Percentiles rank a stretch among this genome's conserved stretches.
These are phyloP conservation scores for Mycena kentingensis DNA, from an alignment of 768 basidiomycete genomes.

Conservation along the genomic window DNA sequence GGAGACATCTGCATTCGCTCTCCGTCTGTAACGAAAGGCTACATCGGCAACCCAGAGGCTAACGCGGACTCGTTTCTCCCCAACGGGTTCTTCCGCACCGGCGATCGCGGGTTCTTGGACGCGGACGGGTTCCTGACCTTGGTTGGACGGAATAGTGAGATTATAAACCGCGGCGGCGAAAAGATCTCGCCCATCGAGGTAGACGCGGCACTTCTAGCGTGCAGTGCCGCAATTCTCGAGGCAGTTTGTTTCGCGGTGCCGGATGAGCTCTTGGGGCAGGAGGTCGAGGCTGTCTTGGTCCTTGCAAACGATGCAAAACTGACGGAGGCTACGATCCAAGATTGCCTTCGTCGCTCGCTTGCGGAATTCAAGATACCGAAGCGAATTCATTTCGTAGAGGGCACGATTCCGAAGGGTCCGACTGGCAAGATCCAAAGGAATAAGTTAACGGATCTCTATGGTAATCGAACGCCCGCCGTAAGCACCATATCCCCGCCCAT, in stretches of 20 bases:
- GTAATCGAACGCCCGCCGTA: not conserved
- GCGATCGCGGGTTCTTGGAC: conserved; percentile 8
- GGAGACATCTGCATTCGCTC: conserved; percentile 8
- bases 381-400: conserved; percentile 6
- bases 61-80: conserved; percentile 4
- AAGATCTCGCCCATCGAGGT: conserved; percentile 13
- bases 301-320: not conserved
- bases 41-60: conserved; percentile 1
- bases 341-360: conserved; percentile 3
- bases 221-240: conserved; percentile 2
- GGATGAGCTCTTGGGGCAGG: conserved; percentile 9
- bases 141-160: conserved; percentile 7
- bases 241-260: conserved; percentile 5
- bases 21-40: conserved; percentile 4
- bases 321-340: conserved; percentile 3
- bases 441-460: conserved; percentile 4
- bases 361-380: conserved; percentile 10
- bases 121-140: conserved; percentile 1
- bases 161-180: conserved; percentile 13
- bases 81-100: conserved; percentile 9
- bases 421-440: conserved; percentile 13
- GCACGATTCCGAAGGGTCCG: conserved; percentile 8
- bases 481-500: not conserved
- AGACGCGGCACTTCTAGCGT: conserved; percentile 8
- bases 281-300: conserved; percentile 8